Conservation (phyloP, 2,329 filamentous ascomycete genomes). For the Aureobasidium uvarum region DNA sequence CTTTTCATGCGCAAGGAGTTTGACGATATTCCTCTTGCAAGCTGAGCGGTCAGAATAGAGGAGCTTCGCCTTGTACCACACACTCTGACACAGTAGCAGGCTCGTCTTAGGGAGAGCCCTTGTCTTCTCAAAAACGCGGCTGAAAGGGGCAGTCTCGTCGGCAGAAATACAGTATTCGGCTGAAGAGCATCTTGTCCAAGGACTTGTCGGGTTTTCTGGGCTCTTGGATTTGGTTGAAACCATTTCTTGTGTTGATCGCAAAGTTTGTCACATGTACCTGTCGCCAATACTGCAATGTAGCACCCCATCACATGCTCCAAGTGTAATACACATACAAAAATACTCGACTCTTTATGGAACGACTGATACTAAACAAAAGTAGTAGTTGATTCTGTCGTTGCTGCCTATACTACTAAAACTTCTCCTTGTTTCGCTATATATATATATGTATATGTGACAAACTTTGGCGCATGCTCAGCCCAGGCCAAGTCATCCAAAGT, state of each 20-base stretch:
- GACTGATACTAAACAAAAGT: no score
- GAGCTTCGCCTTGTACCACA: not conserved
- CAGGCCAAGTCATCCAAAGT: not conserved
- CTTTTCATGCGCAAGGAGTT: constrained; percentile 57
- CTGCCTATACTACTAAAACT: no score
- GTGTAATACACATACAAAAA: no score
- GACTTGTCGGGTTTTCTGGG: not conserved
- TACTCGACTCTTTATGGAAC: no score
- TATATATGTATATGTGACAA: not conserved
- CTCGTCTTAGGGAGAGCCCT: no score
- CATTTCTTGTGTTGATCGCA: no score
- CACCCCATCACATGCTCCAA: not conserved
- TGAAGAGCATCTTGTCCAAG: not conserved
- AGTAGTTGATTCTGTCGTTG: no score
- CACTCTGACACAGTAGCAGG: no score
- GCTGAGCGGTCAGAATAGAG: not conserved
- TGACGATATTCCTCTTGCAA: constrained; percentile 49
- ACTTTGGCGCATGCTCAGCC: not conserved
- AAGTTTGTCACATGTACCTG: not conserved
- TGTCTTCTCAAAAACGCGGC: no score
- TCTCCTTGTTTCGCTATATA: no score
- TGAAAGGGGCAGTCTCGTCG: not conserved
- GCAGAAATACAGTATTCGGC: not conserved
- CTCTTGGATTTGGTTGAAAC: not conserved
- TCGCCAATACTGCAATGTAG: not conserved